Evolutionary conservation across 768 basidiomycete genomes (phyloP).

Genomic region (Amanita rimosa): DNA sequence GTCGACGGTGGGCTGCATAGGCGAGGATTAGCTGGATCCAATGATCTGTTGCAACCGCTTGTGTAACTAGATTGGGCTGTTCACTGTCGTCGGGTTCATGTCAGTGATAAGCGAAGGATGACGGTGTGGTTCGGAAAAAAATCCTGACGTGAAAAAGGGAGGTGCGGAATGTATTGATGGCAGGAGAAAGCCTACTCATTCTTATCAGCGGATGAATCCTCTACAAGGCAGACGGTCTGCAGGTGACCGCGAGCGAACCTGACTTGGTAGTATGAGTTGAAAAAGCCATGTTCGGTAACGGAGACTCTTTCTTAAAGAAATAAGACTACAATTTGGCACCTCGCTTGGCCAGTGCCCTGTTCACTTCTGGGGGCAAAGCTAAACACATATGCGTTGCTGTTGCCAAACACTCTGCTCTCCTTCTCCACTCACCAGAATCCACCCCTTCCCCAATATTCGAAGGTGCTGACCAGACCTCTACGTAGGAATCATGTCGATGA

Average conservation of each 20-base stretch:
- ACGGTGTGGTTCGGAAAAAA: background rate
- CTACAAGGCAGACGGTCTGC: constrained; percentile 3
- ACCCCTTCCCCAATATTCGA: constrained; percentile 36
- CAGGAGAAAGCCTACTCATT: constrained; percentile 50
- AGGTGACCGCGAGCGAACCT: constrained; percentile 23
- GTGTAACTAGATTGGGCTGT: constrained; percentile 62
- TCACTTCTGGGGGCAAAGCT: constrained; percentile 30
- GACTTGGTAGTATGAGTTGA: constrained; percentile 44
- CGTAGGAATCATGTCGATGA: constrained; percentile 44
- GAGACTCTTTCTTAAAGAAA: too few relatives aligned
- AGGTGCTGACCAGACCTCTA: constrained; percentile 61
- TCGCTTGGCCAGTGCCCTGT: constrained; percentile 10
- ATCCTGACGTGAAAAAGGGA: constrained; percentile 77
- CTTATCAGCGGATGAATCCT: background rate
- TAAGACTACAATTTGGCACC: constrained; percentile 12
- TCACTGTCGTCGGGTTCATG: constrained; percentile 34
- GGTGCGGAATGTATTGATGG: constrained; percentile 79
- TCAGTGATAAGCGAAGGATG: constrained; percentile 8
- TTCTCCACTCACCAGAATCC: constrained; percentile 39
- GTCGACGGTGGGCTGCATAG: constrained; percentile 58
- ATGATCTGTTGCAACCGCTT: constrained; percentile 48
- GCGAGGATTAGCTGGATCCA: constrained; percentile 72
- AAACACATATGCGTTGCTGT: constrained; percentile 53
- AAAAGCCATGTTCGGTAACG: constrained; percentile 53
- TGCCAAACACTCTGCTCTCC: constrained; percentile 52